Evolutionary conservation across 2,329 filamentous ascomycete genomes (phyloP), one percentile per base, ranked within the genome.

Genomic region (Dactylellina parvicollis): DNA sequence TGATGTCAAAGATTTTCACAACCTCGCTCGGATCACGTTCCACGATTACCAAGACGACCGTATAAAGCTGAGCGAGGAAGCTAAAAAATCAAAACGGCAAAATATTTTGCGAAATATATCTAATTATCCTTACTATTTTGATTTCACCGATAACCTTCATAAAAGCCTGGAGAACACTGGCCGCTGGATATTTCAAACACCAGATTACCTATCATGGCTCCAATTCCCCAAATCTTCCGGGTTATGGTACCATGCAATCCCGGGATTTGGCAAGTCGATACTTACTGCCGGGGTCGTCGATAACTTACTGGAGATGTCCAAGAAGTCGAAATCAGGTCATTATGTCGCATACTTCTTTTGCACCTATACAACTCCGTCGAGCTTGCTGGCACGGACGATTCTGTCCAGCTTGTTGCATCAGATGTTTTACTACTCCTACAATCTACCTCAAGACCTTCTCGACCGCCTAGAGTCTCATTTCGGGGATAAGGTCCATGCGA

Each of bases 91-190:
- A 24, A 57, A 50, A 42, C 75, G 60, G 4, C 76, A 79, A 10
- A 52, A 60, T 28, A 70, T 81, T 1, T 74, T 82, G 0, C 75
- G 79, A 2, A 71, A 60, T 0, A 64, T 82, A 3, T 81, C 76
- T 1, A 57, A 70, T 0, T 66, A 80, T 55, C 74, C 79, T 16
- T 76, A 79, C 10, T 46, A 59, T 34, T 60, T 57, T n/a, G 67
- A 72, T 30, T 55, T 80, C 0, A 79, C 77, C n/a, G 76, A 79
- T 30, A 78, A 74, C 16, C 75, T 77, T 7, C 74, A 77, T 1
- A 80, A 79, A 20, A 77, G 79, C 0, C 76, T 77, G 9, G 46
- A 64, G 1, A 65, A 74, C 12, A 81, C 79, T 2, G 75, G 78
- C 16, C 24, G 71, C 2, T 79, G 80, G 80, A 52, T 81, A 1